Conservation (phyloP, 768 basidiomycete species). For the Leccinum truebloodii region DNA sequence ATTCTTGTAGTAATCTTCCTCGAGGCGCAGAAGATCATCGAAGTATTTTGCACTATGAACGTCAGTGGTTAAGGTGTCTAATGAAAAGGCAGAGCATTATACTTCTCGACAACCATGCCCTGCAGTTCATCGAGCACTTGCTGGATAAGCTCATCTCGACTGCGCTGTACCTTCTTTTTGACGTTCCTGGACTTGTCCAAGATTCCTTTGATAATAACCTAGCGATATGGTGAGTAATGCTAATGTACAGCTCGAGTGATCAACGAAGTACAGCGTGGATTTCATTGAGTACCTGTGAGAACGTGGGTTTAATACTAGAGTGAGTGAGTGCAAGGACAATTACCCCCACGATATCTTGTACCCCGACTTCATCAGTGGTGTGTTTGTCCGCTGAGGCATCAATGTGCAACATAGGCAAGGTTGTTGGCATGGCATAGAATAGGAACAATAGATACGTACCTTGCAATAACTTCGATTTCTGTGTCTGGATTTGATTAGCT, state of each 20-base stretch:
- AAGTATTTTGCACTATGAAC: conserved; percentile 47
- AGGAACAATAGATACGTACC: conserved; percentile 4
- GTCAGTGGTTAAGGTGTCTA: conserved; percentile 5
- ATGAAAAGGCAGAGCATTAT: not conserved
- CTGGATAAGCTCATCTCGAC: conserved; percentile 47
- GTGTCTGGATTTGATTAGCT: conserved; percentile 2
- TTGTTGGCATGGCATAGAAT: not conserved
- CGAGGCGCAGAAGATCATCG: conserved; percentile 54
- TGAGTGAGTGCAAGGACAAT: conserved; percentile 10
- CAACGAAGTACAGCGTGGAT: conserved; percentile 43
- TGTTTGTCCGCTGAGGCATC: conserved; percentile 4
- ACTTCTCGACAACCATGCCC: conserved; percentile 40
- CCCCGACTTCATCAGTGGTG: conserved; percentile 13
- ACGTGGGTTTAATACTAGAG: not conserved
- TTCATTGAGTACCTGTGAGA: conserved; percentile 46
- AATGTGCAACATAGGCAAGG: not conserved
- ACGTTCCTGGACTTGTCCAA: conserved; percentile 49
- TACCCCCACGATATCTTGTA: conserved; percentile 47
- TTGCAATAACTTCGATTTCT: conserved; percentile 7
- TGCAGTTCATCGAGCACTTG: conserved; percentile 46
- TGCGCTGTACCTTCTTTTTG: conserved; percentile 44
- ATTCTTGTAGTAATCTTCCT: conserved; percentile 50
- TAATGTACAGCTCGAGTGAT: not conserved
- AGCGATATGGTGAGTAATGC: conserved; percentile 17
- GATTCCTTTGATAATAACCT: conserved; percentile 54